Evolutionary conservation across 2,329 filamentous ascomycete species (phyloP).

Genomic region (Botrytis elliptica): DNA sequence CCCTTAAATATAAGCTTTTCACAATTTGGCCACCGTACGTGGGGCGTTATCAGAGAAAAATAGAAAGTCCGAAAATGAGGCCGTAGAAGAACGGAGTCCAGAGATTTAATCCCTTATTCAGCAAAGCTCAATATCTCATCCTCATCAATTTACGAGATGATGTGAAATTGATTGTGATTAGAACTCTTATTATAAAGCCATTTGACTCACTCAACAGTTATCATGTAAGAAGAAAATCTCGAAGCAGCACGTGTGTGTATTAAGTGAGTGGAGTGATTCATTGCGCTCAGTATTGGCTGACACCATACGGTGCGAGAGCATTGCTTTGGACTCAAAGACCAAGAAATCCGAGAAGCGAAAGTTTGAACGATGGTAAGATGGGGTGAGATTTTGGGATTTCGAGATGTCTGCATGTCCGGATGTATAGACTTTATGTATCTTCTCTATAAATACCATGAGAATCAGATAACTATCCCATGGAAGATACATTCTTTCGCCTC

Average conservation of each 20-base stretch:
- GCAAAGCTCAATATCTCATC: not conserved
- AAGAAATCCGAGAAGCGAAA: not conserved
- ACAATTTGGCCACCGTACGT: slow-evolving; percentile 29
- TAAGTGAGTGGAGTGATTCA: slow-evolving; percentile 20
- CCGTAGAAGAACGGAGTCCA: slow-evolving; percentile 21
- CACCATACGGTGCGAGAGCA: slow-evolving; percentile 7
- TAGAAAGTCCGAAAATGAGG: slow-evolving; percentile 32
- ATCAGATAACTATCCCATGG: not conserved
- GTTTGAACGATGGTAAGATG: not conserved
- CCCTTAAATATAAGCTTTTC: slow-evolving; percentile 3
- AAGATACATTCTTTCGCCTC: not conserved
- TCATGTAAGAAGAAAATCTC: slow-evolving; percentile 25
- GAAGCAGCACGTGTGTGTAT: slow-evolving; percentile 35
- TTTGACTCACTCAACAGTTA: slow-evolving; percentile 13
- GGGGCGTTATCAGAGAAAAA: slow-evolving; percentile 33
- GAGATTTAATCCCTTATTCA: not conserved
- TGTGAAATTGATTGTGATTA: not conserved
- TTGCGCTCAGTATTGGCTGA: slow-evolving; percentile 20
- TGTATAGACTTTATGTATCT: not conserved
- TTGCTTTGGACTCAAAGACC: slow-evolving; percentile 1
- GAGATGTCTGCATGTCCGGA: not conserved
- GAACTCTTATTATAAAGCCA: not conserved
- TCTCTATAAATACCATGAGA: not conserved
- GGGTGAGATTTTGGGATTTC: not conserved
- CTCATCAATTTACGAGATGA: slow-evolving; percentile 11